Percentiles rank a stretch among this genome's conserved stretches.
Conservation (phyloP, 2,329 filamentous ascomycete species). For the Aspergillus niger region DNA sequence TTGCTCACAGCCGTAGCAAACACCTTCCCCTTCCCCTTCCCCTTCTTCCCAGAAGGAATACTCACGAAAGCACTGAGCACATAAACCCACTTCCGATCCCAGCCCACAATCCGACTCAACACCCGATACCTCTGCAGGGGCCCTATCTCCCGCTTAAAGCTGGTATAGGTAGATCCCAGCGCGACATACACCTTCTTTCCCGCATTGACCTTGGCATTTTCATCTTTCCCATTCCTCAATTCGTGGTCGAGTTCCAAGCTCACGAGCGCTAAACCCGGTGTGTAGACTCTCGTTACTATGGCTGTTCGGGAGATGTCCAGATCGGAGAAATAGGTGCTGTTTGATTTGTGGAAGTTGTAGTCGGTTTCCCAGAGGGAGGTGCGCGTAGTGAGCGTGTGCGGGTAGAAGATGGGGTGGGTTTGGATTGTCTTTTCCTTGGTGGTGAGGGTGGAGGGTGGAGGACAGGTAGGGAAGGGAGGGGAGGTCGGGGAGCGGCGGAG, state of each 20-base stretch:
- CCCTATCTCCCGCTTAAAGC: constrained; percentile 72
- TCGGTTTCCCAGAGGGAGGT: constrained; percentile 77
- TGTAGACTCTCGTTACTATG: constrained; percentile 69
- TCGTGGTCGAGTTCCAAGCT: constrained; percentile 53
- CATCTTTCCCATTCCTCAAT: constrained; percentile 55
- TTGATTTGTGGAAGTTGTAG: constrained; percentile 82
- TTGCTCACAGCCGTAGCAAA: constrained; percentile 74
- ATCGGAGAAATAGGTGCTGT: constrained; percentile 84
- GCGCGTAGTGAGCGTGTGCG: constrained; percentile 66
- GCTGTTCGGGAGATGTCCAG: constrained; percentile 82
- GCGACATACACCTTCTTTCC: constrained; percentile 61
- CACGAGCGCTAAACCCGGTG: constrained; percentile 57
- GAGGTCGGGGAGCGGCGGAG: constrained; percentile 53
- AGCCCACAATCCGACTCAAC: constrained; percentile 68
- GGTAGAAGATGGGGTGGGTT: constrained; percentile 69
- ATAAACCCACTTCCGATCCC: constrained; percentile 83
- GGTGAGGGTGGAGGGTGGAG: constrained; percentile 29
- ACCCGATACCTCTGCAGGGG: constrained; percentile 72
- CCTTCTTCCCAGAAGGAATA: constrained; percentile 40
- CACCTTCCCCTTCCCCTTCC: constrained; percentile 64
- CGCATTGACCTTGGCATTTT: constrained; percentile 41
- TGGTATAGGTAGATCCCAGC: constrained; percentile 72
- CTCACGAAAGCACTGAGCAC: constrained; percentile 72
- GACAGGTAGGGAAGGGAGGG: constrained; percentile 46
- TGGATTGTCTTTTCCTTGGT: constrained; percentile 28